Conservation (phyloP, 192 early-diverging fungal genomes). For the Backusella tuberculispora region DNA sequence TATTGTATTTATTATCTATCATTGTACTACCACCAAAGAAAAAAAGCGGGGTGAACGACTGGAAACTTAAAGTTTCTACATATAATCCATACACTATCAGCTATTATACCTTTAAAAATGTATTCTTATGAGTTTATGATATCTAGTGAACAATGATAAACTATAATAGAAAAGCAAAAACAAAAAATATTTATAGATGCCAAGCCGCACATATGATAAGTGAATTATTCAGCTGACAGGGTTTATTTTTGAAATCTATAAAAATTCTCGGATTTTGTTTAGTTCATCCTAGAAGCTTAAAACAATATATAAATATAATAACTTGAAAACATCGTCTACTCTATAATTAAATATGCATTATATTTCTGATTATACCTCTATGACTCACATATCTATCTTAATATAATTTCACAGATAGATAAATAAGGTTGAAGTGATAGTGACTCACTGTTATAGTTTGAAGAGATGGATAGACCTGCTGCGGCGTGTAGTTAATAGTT, state of each 20-base stretch:
- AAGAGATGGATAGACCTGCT: not conserved
- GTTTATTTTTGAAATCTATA: not conserved
- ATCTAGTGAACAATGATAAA: too few relatives aligned
- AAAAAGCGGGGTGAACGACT: too few relatives aligned
- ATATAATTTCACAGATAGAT: not conserved
- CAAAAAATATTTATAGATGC: not conserved
- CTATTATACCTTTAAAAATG: too few relatives aligned
- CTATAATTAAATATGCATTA: not conserved
- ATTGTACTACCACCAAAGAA: too few relatives aligned
- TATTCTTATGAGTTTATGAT: too few relatives aligned
- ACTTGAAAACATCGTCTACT: not conserved
- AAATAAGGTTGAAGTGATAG: not conserved
- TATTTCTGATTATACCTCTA: not conserved
- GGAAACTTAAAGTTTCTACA: too few relatives aligned
- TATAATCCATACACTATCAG: too few relatives aligned
- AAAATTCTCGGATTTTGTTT: not conserved
- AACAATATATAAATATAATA: not conserved
- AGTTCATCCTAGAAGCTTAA: not conserved
- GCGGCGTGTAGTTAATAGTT: not conserved
- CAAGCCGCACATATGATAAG: not conserved
- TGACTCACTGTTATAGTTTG: not conserved
- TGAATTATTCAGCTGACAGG: not conserved
- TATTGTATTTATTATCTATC: too few relatives aligned
- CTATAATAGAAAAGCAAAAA: too few relatives aligned
- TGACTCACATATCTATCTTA: not conserved